These are phyloP conservation scores for Magnolia sinica DNA, from an alignment of 164 flowering plant genomes.

Conservation along the genomic window DNA sequence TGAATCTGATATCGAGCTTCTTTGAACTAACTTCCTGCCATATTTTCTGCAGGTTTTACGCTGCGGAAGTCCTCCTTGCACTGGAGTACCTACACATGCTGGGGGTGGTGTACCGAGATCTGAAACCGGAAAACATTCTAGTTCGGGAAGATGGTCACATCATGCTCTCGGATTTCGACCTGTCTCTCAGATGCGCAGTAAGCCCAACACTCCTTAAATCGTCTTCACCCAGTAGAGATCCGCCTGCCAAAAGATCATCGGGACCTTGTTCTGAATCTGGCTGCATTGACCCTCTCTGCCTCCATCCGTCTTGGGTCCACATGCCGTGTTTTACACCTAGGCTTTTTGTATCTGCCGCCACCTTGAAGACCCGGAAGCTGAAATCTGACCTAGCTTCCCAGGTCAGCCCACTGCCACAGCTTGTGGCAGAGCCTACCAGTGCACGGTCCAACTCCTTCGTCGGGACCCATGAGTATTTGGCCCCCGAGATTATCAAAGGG, in stretches of 20 bases:
- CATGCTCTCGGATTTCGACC: constrained; percentile 88
- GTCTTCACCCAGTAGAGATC: constrained; percentile 30
- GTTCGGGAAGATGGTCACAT: constrained; percentile 92
- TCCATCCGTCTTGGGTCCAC: constrained; percentile 66
- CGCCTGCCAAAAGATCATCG: constrained; percentile 37
- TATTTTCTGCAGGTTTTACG: constrained; percentile 64
- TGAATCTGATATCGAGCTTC: not conserved
- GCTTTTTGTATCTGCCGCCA: constrained; percentile 26
- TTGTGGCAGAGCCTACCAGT: constrained; percentile 79
- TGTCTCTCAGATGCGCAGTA: constrained; percentile 69
- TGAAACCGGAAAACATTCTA: constrained; percentile 84
- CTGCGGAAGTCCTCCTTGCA: constrained; percentile 82
- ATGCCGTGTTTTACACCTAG: constrained; percentile 74
- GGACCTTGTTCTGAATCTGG: constrained; percentile 52
- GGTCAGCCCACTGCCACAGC: constrained; percentile 63
- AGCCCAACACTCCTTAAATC: constrained; percentile 57
- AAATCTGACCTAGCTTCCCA: constrained; percentile 42
- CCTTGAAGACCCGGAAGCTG: constrained; percentile 45
- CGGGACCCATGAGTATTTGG: constrained; percentile 89
- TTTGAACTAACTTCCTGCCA: constrained; percentile 1
- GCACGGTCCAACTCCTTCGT: constrained; percentile 92
- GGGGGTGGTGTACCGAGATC: constrained; percentile 87
- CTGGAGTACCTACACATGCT: constrained; percentile 93
- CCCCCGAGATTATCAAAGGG: constrained; percentile 84
- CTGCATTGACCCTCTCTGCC: constrained; percentile 81